Conservation (phyloP, 1,284 basidiomycete species). For the Takashimella tepidaria region DNA sequence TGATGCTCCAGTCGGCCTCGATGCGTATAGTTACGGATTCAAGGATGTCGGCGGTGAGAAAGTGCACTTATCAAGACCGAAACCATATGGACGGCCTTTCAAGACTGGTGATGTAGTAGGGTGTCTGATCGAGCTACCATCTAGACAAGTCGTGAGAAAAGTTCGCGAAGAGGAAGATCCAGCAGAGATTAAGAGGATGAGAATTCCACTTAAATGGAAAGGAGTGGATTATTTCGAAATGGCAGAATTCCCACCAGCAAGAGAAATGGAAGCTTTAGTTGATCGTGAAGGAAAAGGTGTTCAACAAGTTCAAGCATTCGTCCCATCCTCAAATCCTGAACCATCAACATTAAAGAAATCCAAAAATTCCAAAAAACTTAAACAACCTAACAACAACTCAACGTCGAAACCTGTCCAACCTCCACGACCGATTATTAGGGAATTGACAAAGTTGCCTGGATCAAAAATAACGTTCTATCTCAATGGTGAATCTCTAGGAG, state of each 20-base stretch:
- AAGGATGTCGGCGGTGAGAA: conserved; percentile 90
- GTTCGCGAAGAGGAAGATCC: conserved; percentile 57
- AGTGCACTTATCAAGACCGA: conserved; percentile 74
- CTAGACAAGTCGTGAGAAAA: conserved; percentile 48
- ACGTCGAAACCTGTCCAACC: not conserved
- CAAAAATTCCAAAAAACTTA: conserved; percentile 47
- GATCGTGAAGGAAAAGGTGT: conserved; percentile 53
- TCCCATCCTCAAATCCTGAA: conserved; percentile 13
- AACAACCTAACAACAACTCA: conserved; percentile 21
- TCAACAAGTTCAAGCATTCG: not conserved
- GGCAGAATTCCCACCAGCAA: conserved; percentile 81
- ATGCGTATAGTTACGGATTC: conserved; percentile 88
- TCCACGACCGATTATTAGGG: conserved; percentile 11
- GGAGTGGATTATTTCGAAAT: conserved; percentile 96
- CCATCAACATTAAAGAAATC: conserved; percentile 14
- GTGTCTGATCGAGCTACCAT: conserved; percentile 62
- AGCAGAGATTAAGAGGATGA: conserved; percentile 71
- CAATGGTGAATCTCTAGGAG: conserved; percentile 80
- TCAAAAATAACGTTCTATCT: conserved; percentile 86
- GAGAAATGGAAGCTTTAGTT: conserved; percentile 88
- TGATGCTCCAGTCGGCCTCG: conserved; percentile 87
- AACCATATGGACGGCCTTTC: conserved; percentile 68
- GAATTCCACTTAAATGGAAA: conserved; percentile 89
- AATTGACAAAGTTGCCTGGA: conserved; percentile 62
- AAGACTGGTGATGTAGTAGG: conserved; percentile 84